Evolutionary conservation across 306 rosid species (phyloP).

Genomic region (Ammopiptanthus mongolicus): DNA sequence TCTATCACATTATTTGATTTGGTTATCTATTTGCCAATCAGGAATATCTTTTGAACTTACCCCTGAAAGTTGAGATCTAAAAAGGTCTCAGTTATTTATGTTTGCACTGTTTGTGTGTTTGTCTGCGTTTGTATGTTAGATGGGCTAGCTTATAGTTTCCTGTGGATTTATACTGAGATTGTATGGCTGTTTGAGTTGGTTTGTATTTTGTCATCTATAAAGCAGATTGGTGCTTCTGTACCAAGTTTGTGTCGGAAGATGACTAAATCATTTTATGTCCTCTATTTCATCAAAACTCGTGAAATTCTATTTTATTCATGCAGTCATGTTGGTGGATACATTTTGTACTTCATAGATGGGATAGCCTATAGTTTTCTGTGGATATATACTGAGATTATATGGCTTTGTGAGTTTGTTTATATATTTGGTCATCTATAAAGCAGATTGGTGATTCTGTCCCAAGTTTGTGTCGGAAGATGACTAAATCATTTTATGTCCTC

Average conservation of each 20-base stretch:
- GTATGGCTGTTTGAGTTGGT: not conserved
- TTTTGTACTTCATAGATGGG: not conserved
- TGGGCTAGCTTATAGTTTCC: not conserved
- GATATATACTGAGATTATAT: not conserved
- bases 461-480: conserved; percentile 78
- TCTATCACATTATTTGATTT: not conserved
- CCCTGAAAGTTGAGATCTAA: not conserved
- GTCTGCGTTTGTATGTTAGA: not conserved
- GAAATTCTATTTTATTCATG: conserved; percentile 16
- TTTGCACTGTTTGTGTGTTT: not conserved
- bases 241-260: conserved; percentile 73
- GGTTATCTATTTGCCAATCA: not conserved
- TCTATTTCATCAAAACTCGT: not conserved
- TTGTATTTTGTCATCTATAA: conserved; percentile 39
- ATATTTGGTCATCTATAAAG: conserved; percentile 47
- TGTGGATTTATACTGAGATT: not conserved
- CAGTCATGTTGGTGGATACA: conserved; percentile 15
- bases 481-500: conserved; percentile 23
- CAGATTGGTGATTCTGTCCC: conserved; percentile 33
- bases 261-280: conserved; percentile 35
- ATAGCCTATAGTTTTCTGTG: not conserved
- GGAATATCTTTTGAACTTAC: not conserved
- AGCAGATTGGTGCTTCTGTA: conserved; percentile 37
- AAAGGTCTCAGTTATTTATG: not conserved
- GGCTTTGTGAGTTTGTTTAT: not conserved